phyloP scores from a whole-genome alignment of 2,329 filamentous ascomycete genomes.

The Gyromitra esculenta region DNA sequence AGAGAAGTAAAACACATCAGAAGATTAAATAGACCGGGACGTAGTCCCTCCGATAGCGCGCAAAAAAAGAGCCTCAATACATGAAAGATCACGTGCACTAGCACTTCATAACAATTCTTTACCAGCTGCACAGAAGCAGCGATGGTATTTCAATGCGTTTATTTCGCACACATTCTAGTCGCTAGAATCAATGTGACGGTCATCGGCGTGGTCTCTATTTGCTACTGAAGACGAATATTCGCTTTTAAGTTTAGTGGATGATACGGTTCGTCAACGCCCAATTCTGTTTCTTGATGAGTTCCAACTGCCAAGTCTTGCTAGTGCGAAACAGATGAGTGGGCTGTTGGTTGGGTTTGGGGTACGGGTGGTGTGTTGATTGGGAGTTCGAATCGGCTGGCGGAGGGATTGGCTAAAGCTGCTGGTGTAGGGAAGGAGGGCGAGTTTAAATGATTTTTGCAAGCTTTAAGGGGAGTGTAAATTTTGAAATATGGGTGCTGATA shows the following conservation, averaged over 20 bases:
- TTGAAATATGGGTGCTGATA: conserved; percentile 81
- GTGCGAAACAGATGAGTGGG: conserved; percentile 81
- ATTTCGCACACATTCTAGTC: conserved; percentile 79
- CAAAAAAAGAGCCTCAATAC: too few relatives aligned
- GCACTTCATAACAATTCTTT: conserved; percentile 61
- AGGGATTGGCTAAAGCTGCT: conserved; percentile 78
- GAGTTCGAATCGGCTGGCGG: conserved; percentile 84
- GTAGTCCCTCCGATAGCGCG: too few relatives aligned
- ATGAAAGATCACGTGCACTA: too few relatives aligned
- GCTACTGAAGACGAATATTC: conserved; percentile 60
- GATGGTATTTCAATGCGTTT: conserved; percentile 85
- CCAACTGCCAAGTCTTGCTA: conserved; percentile 79
- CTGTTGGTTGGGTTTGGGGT: conserved; percentile 77
- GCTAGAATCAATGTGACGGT: conserved; percentile 71
- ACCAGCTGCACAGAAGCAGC: conserved; percentile 75
- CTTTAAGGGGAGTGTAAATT: conserved; percentile 82
- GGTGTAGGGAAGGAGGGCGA: conserved; percentile 75
- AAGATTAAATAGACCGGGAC: too few relatives aligned
- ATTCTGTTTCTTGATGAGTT: conserved; percentile 86
- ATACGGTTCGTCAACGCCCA: conserved; percentile 77
- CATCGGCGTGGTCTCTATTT: background rate
- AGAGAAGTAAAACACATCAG: too few relatives aligned
- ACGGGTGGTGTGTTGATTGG: conserved; percentile 82
- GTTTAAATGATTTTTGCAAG: conserved; percentile 78
- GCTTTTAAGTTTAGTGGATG: conserved; percentile 76